phyloP scores from a whole-genome alignment of 768 basidiomycete species.

The Lentinula sp. region DNA sequence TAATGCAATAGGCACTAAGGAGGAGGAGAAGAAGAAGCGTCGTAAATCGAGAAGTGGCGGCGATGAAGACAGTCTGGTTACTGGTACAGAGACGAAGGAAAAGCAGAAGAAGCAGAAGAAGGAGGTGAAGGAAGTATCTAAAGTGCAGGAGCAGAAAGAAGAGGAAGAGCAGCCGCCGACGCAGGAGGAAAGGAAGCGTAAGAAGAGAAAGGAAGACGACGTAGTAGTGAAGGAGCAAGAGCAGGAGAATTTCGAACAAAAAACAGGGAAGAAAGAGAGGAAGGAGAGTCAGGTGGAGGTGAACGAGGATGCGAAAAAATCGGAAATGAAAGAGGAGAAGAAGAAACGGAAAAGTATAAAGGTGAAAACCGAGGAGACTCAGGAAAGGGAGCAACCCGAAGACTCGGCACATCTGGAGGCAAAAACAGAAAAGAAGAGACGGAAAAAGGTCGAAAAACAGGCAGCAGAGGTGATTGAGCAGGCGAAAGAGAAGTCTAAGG shows the following conservation, averaged over 20 bases:
- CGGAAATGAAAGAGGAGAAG: conserved; percentile 12
- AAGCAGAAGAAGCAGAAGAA: not conserved
- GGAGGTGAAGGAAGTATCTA: not conserved
- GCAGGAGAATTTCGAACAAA: conserved; percentile 3
- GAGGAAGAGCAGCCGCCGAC: conserved; percentile 8
- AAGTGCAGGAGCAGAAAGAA: conserved; percentile 6
- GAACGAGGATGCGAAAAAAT: not conserved
- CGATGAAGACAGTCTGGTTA: not conserved
- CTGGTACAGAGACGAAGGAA: not conserved
- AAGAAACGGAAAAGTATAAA: conserved; percentile 5
- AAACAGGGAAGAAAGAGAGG: conserved; percentile 8
- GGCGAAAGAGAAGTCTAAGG: conserved; percentile 8
- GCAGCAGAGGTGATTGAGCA: conserved; percentile 11
- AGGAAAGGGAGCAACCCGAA: conserved; percentile 12
- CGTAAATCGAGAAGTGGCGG: conserved; percentile 9
- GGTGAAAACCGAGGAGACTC: conserved; percentile 12
- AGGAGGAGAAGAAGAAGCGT: conserved; percentile 5
- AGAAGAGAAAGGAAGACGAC: conserved; percentile 12
- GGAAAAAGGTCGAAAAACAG: not conserved
- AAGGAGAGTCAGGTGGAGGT: not conserved
- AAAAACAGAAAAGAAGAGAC: not conserved
- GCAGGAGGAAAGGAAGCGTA: not conserved
- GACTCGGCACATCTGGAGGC: not conserved
- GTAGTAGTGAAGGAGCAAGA: not conserved
- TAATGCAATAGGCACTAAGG: conserved; percentile 1